Evolutionary conservation across 345 rosid genomes (phyloP).

Genomic region (Passiflora organensis): DNA sequence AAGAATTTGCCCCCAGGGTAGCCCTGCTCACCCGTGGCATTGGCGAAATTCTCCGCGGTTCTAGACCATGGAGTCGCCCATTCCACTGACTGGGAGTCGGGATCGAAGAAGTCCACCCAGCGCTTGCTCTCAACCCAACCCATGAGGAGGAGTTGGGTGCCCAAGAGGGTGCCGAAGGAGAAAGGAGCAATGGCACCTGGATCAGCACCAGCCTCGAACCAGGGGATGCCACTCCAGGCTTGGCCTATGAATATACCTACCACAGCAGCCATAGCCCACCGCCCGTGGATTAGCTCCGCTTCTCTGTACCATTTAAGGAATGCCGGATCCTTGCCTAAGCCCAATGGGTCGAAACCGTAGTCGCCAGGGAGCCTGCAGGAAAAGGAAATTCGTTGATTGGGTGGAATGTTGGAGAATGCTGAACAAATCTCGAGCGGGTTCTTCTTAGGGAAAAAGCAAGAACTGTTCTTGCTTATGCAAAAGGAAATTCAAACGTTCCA

Average conservation of each 20-base stretch:
- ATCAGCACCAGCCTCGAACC: conserved; percentile 98
- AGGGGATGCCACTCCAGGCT: conserved; percentile 92
- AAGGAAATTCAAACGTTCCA: too few relatives aligned
- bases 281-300: conserved; percentile 93
- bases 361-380: conserved; percentile 84
- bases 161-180: conserved; percentile 80
- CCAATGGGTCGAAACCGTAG: conserved; percentile 88
- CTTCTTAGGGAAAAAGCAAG: too few relatives aligned
- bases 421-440: too few relatives aligned
- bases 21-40: conserved; percentile 87
- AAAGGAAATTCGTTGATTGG: too few relatives aligned
- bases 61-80: conserved; percentile 99
- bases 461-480: too few relatives aligned
- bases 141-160: conserved; percentile 91
- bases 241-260: conserved; percentile 89
- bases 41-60: conserved; percentile 80
- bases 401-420: too few relatives aligned
- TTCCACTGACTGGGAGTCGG: conserved; percentile 84
- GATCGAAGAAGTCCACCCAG: conserved; percentile 96
- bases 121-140: conserved; percentile 99
- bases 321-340: conserved; percentile 96
- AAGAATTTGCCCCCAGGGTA: conserved; percentile 98
- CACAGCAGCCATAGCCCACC: conserved; percentile 96
- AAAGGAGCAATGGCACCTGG: conserved; percentile 83
- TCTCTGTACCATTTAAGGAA: conserved; percentile 98